A percentile compares a stretch with the other conserved stretches of the same genome.
Evolutionary conservation across 2,329 filamentous ascomycete species (phyloP).

Genomic region (Sphaerulina musiva): DNA sequence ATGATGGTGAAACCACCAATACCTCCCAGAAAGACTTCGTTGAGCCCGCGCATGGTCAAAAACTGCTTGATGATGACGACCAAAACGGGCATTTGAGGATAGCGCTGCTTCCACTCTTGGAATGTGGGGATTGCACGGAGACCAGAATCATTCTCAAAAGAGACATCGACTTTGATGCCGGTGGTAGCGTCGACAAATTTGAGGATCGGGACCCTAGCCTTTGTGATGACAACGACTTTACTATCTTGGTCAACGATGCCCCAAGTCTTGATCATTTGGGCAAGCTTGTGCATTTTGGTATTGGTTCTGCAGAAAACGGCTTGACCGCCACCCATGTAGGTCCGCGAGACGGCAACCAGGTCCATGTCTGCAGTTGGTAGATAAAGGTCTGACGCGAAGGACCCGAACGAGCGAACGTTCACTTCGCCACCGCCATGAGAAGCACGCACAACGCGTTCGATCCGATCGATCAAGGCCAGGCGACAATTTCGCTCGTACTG

Average conservation of each 20-base stretch:
- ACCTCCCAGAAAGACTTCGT: conserved; percentile 85
- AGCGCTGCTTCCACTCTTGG: conserved; percentile 67
- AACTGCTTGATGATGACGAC: conserved; percentile 91
- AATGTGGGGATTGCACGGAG: conserved; percentile 76
- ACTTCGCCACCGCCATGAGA: conserved; percentile 37
- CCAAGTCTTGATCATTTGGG: conserved; percentile 49
- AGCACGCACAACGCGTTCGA: conserved; percentile 54
- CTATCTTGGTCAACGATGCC: conserved; percentile 52
- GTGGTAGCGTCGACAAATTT: conserved; percentile 80
- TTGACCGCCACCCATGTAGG: conserved; percentile 51
- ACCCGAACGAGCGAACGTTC: conserved; percentile 76
- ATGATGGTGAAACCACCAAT: conserved; percentile 92
- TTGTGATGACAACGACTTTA: conserved; percentile 61
- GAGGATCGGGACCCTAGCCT: conserved; percentile 81
- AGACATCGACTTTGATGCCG: conserved; percentile 80
- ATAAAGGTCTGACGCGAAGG: conserved; percentile 72
- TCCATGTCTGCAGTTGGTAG: conserved; percentile 86
- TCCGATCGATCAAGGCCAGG: conserved; percentile 61
- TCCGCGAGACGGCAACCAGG: conserved; percentile 65
- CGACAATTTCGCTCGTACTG: conserved; percentile 72
- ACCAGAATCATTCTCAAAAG: conserved; percentile 86
- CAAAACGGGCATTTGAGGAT: conserved; percentile 77
- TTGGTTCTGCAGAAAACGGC: conserved; percentile 47
- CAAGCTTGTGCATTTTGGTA: conserved; percentile 56
- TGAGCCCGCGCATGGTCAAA: conserved; percentile 77